Conservation (phyloP, 225 moss, liverwort and hornwort species). For the Marchantia polymorpha region DNA sequence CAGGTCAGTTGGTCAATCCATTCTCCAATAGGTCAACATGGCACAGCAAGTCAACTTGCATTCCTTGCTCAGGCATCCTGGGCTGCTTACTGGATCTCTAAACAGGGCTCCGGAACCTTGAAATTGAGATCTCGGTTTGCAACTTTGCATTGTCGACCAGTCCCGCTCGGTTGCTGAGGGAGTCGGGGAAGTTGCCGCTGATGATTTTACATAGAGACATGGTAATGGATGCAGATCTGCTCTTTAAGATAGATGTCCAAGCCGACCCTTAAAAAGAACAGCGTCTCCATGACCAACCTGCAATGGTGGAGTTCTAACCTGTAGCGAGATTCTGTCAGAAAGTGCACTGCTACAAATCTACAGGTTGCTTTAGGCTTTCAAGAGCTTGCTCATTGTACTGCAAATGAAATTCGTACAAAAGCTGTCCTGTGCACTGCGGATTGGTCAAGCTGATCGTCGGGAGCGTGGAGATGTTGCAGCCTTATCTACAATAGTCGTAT, state of each 20-base stretch:
- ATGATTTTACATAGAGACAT: background rate
- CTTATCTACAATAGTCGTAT: slow-evolving; percentile 12
- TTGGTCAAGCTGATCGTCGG: slow-evolving; percentile 3
- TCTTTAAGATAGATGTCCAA: background rate
- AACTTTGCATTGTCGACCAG: slow-evolving; percentile 1
- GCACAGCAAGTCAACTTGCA: background rate
- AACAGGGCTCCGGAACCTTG: background rate
- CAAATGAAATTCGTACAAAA: slow-evolving; percentile 3
- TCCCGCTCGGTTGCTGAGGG: background rate
- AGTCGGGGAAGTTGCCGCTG: background rate
- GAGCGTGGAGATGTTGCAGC: background rate
- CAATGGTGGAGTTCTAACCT: background rate
- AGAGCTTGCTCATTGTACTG: background rate
- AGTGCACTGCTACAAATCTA: background rate
- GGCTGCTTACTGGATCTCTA: background rate
- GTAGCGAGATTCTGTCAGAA: slow-evolving; percentile 3
- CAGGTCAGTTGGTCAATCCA: slow-evolving; percentile 1
- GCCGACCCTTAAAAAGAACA: background rate
- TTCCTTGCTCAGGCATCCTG: background rate
- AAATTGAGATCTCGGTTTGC: background rate
- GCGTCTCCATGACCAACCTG: background rate
- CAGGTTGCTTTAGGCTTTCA: background rate
- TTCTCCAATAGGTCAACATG: slow-evolving; percentile 4
- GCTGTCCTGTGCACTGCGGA: background rate
- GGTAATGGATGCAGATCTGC: background rate